phyloP scores from a whole-genome alignment of 768 basidiomycete species.

The Tulasnella sp. region DNA sequence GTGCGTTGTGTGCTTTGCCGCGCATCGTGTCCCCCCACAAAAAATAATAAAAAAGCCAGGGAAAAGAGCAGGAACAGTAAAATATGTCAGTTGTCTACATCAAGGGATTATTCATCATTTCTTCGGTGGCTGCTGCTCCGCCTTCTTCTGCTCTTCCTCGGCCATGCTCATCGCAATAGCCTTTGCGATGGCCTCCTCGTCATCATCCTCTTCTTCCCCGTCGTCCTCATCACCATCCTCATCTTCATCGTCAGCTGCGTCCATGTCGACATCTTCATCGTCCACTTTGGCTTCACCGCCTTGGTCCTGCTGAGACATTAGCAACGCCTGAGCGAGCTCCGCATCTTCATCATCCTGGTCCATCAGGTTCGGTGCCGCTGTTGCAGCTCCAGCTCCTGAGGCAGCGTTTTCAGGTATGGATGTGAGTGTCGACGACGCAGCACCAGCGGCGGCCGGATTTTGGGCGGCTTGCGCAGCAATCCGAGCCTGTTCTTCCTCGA shows the following conservation, averaged over 20 bases:
- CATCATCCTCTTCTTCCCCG: conserved; percentile 52
- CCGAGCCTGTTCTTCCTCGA: conserved; percentile 90
- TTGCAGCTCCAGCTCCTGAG: conserved; percentile 32
- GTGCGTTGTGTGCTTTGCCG: conserved; percentile 6
- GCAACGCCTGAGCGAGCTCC: conserved; percentile 70
- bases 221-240: conserved; percentile 47
- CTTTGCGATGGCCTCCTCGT: conserved; percentile 84
- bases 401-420: conserved; percentile 37
- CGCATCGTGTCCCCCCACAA: background rate
- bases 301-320: conserved; percentile 54
- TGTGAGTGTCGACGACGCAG: conserved; percentile 39
- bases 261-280: conserved; percentile 45
- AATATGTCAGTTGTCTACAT: background rate
- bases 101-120: background rate
- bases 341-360: conserved; percentile 73
- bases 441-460: conserved; percentile 34
- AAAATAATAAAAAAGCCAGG: background rate
- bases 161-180: conserved; percentile 96
- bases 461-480: conserved; percentile 47
- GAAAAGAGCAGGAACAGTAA: background rate
- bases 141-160: conserved; percentile 50
- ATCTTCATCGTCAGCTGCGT: conserved; percentile 48
- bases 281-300: conserved; percentile 40
- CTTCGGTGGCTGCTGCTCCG: conserved; percentile 1
- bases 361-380: conserved; percentile 32